Evolutionary conservation across 1,284 basidiomycete species (phyloP), one percentile per base, ranked within the genome.

Genomic region (Megacollybia platyphylla): DNA sequence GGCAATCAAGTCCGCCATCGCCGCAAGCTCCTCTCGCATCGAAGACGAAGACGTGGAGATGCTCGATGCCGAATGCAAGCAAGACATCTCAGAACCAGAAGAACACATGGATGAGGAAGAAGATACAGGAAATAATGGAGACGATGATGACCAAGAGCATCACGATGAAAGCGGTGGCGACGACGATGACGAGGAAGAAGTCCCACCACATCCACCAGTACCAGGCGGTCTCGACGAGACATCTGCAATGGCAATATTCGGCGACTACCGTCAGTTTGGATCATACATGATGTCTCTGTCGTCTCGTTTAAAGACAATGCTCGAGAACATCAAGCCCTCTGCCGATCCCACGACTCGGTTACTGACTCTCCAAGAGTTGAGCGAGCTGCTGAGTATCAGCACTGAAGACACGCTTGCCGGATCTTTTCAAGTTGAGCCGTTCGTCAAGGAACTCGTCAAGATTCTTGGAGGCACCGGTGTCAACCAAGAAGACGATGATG

Each of bases 361-460:
- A 41, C 67, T 92, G 40, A 91, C 92, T 2, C 68, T 99, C 10
- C 91, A 97, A 56, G 94, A 98, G 57, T 77, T 97, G 43, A 91
- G 87, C 57, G 96, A 98, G 58, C 61, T 97, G 36, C 79, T 98
- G 44, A 89, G 89, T 49, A 93, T 98, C 63, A 91, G 89, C 61
- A 97, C 91, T 5, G 94, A 98, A 63, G 96, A 98, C 59, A 97
- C 91, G 1, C 70, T 99, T 35, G 87, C 89, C 10, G 92, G 91
- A 36, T 94, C 87, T 30, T 94, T 98, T 65, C 89, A 88, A 49
- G 84, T 92, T 24, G 90, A 94, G 54, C 76, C 82, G 10, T 97
- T 92, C 57, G 89, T 94, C 35, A 79, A 82, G 51, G 96, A 97
- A 61, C 76, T 98, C 37, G 83, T 99, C 49, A 80, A 81, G 56